Evolutionary conservation across 164 flowering plant species (phyloP), one percentile per base, ranked within the genome.

Genomic region (Sextonia rubra): DNA sequence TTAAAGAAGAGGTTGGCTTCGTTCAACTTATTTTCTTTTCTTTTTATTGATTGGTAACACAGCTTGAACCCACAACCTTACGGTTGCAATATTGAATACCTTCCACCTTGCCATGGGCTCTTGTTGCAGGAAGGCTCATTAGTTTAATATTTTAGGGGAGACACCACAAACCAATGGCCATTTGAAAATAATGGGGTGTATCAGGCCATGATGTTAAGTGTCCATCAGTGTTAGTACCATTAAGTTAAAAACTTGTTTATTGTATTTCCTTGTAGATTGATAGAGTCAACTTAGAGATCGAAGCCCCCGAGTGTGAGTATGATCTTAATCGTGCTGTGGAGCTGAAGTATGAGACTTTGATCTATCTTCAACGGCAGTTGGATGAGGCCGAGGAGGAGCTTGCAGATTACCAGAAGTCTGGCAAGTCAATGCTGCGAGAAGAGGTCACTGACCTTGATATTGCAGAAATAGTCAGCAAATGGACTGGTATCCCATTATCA

Each of bases 401-500:
- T 60, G 80, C 85, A 49, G 90, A 94, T 0, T 94, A 85, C 75
- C 86, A 71, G 71, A 78, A 80, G 47, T 88, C 94, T 73, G 98
- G 95, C 30, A 85, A 83, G 9, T 87, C 97, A 12, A 76, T 94
- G 73, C 92, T 92, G 56, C 83, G 94, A 15, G 99, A 94, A 81
- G 97, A 91, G 82, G 99, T 94, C 60, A 86, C 92, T 44, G 99
- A 94, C 77, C 79, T 91, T 71, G 98, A 95, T 76, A 95, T 95
- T 76, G 84, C 92, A 26, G 98, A 95, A 71, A 86, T 93, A 70
- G 97, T 95, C 1, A 89, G 98, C 80, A 89, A 90, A 72, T 93
- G 99, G 99, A 95, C 99, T 58, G 99, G 98, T 8, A 95, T 95
- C 64, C 98, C 99, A 6, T 77, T 93, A 30, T 87, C 92, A 58